Conservation (phyloP, 768 basidiomycete genomes). For the Paxillus involutus region DNA sequence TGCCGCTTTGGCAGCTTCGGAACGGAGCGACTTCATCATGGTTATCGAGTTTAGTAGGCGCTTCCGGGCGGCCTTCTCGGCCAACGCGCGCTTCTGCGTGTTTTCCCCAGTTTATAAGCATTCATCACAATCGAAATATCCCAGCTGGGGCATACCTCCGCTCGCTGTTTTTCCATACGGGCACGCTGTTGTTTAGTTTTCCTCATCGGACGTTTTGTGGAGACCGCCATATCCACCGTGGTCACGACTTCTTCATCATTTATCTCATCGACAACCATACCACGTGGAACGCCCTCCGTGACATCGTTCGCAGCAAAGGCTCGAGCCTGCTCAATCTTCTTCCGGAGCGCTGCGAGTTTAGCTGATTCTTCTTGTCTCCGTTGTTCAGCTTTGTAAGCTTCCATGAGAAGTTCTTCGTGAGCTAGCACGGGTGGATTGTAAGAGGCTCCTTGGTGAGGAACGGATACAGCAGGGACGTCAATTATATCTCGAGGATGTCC, state of each 20-base stretch:
- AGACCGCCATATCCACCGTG: conserved; percentile 28
- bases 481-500: conserved; percentile 52
- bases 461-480: conserved; percentile 59
- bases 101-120: neutral
- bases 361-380: conserved; percentile 52
- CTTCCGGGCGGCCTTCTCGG: conserved; percentile 59
- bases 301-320: conserved; percentile 29
- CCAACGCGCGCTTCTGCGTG: conserved; percentile 60
- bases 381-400: conserved; percentile 68
- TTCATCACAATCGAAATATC: neutral
- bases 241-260: conserved; percentile 37
- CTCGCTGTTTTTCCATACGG: conserved; percentile 61
- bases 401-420: conserved; percentile 67
- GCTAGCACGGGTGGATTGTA: conserved; percentile 83
- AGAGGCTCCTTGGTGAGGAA: conserved; percentile 82
- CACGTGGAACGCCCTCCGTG: conserved; percentile 44
- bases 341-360: conserved; percentile 52
- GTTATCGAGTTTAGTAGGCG: conserved; percentile 59
- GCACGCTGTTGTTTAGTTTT: conserved; percentile 69
- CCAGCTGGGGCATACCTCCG: conserved; percentile 49
- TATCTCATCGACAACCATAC: conserved; percentile 63
- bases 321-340: conserved; percentile 53
- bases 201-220: conserved; percentile 41
- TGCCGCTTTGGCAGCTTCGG: conserved; percentile 35
- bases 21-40: conserved; percentile 53